Conservation (phyloP, 345 rosid species). For the Salix suchowensis region DNA sequence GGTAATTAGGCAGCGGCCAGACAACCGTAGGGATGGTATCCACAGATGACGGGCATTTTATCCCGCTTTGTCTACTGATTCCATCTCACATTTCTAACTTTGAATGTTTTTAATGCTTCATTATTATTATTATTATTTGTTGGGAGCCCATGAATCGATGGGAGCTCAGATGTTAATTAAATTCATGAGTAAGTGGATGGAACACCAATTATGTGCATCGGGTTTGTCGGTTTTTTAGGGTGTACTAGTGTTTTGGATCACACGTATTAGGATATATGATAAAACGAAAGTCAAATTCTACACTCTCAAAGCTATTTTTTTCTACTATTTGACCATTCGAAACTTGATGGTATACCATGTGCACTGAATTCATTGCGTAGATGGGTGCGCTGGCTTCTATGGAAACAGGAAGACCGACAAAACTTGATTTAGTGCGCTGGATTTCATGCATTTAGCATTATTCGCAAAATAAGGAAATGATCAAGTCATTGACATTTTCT, state of each 20-base stretch:
- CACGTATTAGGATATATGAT: neutral
- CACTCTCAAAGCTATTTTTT: neutral
- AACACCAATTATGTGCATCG: neutral
- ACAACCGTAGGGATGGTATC: constrained; percentile 64
- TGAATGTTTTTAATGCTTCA: neutral
- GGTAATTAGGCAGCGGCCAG: constrained; percentile 52
- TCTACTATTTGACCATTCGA: neutral
- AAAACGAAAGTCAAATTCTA: neutral
- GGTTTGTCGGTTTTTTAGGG: neutral
- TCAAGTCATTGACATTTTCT: too few species aligned
- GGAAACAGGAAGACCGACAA: neutral
- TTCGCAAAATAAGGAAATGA: too few species aligned
- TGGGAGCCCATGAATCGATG: neutral
- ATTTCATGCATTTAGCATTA: neutral
- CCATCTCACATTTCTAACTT: constrained; percentile 39
- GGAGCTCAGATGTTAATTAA: neutral
- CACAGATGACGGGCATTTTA: constrained; percentile 40
- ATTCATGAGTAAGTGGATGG: neutral
- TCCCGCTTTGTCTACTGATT: constrained; percentile 48
- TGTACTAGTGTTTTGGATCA: neutral
- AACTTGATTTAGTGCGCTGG: neutral
- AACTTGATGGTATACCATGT: neutral
- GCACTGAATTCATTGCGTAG: neutral
- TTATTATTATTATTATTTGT: neutral
- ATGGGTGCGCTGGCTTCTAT: too few species aligned